Evolutionary conservation across 1,284 basidiomycete genomes (phyloP).

Genomic region (Flammula alnicola): DNA sequence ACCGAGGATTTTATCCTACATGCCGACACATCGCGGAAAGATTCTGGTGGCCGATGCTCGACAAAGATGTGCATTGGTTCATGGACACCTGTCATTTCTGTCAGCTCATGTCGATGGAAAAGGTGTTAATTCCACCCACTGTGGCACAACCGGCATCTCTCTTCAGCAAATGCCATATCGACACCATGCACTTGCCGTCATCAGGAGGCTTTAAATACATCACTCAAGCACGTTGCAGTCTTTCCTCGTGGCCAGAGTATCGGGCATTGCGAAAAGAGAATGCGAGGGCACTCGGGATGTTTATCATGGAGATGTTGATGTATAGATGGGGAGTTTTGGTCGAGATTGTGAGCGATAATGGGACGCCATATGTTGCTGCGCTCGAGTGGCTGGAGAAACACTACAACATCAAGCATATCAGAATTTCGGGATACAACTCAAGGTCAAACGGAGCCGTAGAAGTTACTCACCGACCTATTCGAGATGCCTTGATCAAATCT

Average conservation of each 20-base stretch:
- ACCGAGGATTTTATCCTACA: constrained; percentile 31
- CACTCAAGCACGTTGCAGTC: constrained; percentile 28
- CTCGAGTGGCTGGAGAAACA: constrained; percentile 30
- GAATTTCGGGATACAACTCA: constrained; percentile 50
- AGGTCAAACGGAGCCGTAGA: constrained; percentile 45
- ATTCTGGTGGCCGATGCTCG: constrained; percentile 32
- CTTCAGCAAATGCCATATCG: constrained; percentile 36
- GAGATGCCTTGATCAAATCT: constrained; percentile 42
- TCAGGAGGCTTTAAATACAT: constrained; percentile 31
- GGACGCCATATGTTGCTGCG: constrained; percentile 36
- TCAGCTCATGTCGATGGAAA: constrained; percentile 26
- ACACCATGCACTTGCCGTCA: constrained; percentile 35
- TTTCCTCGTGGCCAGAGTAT: constrained; percentile 32
- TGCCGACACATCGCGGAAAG: constrained; percentile 11
- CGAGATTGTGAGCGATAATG: constrained; percentile 42
- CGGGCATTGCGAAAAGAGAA: constrained; percentile 26
- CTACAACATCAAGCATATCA: constrained; percentile 42
- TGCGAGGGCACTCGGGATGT: constrained; percentile 27
- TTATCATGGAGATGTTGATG: constrained; percentile 34
- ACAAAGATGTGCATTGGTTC: constrained; percentile 31
- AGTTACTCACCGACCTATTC: constrained; percentile 38
- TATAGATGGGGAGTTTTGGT: constrained; percentile 34
- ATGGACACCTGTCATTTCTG: constrained; percentile 33
- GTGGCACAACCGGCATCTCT: constrained; percentile 34
- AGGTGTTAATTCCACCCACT: constrained; percentile 36